Percentiles rank a stretch among this genome's conserved stretches.
phyloP scores from a whole-genome alignment of 1,284 basidiomycete genomes.

The Ceratobasidium sp. region DNA sequence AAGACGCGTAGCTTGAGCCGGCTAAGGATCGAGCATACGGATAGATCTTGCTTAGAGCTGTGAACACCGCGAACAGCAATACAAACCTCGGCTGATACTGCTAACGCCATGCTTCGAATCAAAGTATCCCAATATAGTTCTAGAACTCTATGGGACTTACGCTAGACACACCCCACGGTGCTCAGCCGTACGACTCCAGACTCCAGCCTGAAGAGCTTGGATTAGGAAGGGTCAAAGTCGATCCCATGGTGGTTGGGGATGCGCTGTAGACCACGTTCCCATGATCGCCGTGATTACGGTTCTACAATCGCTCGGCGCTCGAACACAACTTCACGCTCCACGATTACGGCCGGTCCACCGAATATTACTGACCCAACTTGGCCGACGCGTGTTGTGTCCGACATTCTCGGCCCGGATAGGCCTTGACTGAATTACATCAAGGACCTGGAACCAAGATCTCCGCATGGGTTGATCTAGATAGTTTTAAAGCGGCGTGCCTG shows the following conservation, averaged over 20 bases:
- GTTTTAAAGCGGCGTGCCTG: neutral
- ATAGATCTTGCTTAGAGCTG: no score
- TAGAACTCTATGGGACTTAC: no score
- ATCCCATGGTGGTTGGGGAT: neutral
- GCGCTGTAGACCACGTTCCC: neutral
- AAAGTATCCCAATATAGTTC: no score
- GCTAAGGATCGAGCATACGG: no score
- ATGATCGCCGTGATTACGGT: slow-evolving; percentile 2
- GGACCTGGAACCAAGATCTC: neutral
- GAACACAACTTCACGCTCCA: neutral
- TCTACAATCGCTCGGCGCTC: neutral
- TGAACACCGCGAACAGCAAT: no score
- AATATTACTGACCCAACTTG: neutral
- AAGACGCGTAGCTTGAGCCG: no score
- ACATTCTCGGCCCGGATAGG: neutral
- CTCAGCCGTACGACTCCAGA: neutral
- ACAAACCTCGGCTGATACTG: no score
- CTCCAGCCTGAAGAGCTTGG: neutral
- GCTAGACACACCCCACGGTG: neutral
- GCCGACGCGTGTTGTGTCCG: neutral
- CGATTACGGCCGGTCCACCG: neutral
- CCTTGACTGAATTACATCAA: neutral
- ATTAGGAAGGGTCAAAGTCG: neutral
- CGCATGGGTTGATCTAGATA: neutral
- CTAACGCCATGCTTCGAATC: no score